Percentiles rank a stretch among this genome's conserved stretches.
These are phyloP conservation scores for Colletotrichum eleusines DNA, from an alignment of 2,329 filamentous ascomycete species.

Conservation along the genomic window DNA sequence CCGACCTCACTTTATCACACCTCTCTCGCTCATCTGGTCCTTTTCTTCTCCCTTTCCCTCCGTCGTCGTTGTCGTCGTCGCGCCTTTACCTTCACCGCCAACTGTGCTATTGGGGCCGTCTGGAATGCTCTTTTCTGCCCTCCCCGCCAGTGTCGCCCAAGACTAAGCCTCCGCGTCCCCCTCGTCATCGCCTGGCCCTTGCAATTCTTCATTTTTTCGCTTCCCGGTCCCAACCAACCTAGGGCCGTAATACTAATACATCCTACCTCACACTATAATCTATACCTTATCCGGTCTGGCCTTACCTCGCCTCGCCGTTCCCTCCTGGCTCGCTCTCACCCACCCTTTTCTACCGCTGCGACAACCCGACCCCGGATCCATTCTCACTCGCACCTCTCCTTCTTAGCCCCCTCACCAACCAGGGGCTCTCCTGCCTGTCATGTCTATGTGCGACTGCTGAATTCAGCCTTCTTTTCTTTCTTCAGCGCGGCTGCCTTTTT, in stretches of 20 bases:
- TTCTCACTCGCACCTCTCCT: constrained; percentile 28
- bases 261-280: constrained; percentile 38
- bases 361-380: constrained; percentile 30
- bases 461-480: constrained; percentile 17
- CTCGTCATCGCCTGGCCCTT: constrained; percentile 32
- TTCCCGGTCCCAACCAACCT: constrained; percentile 25
- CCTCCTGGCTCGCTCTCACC: constrained; percentile 28
- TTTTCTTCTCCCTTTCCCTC: background rate
- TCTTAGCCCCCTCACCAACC: constrained; percentile 31
- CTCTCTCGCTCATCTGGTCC: background rate
- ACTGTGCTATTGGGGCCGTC: background rate
- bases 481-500: constrained; percentile 11
- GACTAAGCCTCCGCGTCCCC: constrained; percentile 21
- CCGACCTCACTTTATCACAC: background rate
- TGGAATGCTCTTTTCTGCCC: constrained; percentile 37
- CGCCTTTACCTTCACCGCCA: background rate
- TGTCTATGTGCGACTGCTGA: constrained; percentile 34
- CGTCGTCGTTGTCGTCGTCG: background rate
- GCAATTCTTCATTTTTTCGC: constrained; percentile 32
- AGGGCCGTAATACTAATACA: constrained; percentile 41
- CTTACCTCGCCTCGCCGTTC: constrained; percentile 26
- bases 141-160: constrained; percentile 13
- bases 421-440: constrained; percentile 40
- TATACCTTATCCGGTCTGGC: constrained; percentile 37
- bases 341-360: constrained; percentile 28